A percentile compares a stretch with the other conserved stretches of the same genome.
Conservation (phyloP, 352 stramenopile genomes). For the Phytophthora pluvialis region DNA sequence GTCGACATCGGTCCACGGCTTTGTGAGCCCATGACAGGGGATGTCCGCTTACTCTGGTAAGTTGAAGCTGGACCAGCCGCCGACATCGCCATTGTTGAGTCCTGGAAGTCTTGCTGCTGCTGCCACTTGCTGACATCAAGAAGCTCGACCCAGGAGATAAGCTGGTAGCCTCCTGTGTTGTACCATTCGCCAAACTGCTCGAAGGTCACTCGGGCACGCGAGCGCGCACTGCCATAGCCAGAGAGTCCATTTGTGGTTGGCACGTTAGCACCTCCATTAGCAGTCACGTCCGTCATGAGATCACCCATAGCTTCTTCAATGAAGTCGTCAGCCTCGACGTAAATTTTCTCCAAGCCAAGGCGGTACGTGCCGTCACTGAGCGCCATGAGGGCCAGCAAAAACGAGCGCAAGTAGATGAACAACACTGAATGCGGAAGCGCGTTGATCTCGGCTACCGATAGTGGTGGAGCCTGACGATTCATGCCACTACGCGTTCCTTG, state of each 20-base stretch:
- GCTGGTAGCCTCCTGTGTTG: constrained; percentile 80
- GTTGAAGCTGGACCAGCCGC: constrained; percentile 27
- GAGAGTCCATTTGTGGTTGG: constrained; percentile 43
- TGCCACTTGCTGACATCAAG: constrained; percentile 87
- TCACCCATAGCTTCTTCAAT: constrained; percentile 88
- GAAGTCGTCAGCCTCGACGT: constrained; percentile 85
- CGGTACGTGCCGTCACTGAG: constrained; percentile 87
- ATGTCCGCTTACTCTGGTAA: constrained; percentile 39
- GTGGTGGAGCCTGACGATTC: constrained; percentile 37
- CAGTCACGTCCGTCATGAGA: constrained; percentile 79
- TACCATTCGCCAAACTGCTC: constrained; percentile 93
- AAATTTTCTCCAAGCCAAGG: constrained; percentile 86
- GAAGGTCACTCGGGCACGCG: constrained; percentile 83
- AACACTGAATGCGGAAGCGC: constrained; percentile 81
- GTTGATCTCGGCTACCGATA: constrained; percentile 55
- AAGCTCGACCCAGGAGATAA: constrained; percentile 88
- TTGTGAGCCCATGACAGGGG: constrained; percentile 61
- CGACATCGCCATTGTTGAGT: constrained; percentile 49
- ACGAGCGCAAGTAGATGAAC: constrained; percentile 88
- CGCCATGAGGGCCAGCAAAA: constrained; percentile 85
- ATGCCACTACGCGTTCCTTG: constrained; percentile 36
- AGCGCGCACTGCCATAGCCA: constrained; percentile 70
- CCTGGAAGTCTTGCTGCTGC: constrained; percentile 75
- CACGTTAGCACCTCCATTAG: constrained; percentile 50
- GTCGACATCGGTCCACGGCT: constrained; percentile 48